Conservation (phyloP, 2,329 filamentous ascomycete species). For the Grosmannia serpens region DNA sequence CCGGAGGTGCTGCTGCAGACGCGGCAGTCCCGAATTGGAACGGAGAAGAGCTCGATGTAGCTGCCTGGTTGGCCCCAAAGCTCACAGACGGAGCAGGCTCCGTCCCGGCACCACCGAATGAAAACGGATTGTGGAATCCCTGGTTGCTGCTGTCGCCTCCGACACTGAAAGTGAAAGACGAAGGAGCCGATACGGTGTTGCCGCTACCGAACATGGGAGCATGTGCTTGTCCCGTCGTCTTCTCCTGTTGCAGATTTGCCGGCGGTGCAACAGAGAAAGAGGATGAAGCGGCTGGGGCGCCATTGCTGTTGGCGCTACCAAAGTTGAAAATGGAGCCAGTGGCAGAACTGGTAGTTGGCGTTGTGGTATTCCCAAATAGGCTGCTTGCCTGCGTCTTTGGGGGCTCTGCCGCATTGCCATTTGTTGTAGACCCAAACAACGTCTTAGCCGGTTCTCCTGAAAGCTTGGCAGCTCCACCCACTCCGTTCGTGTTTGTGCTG, state of each 20-base stretch:
- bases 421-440: conserved; percentile 5
- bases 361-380: conserved; percentile 5
- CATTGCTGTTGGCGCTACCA: neutral
- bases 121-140: conserved; percentile 29
- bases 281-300: neutral
- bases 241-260: neutral
- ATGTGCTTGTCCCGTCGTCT: neutral
- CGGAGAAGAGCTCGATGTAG: conserved; percentile 7
- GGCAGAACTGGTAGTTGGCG: neutral
- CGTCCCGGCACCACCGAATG: conserved; percentile 14
- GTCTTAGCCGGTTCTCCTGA: neutral
- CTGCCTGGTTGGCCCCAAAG: conserved; percentile 23
- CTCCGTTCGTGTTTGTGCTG: conserved; percentile 5
- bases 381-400: neutral
- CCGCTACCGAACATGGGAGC: conserved; percentile 7
- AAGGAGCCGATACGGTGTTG: conserved; percentile 8
- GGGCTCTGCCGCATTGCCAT: neutral
- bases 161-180: conserved; percentile 28
- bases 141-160: conserved; percentile 17
- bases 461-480: neutral
- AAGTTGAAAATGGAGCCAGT: conserved; percentile 7
- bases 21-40: conserved; percentile 13
- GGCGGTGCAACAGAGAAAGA: conserved; percentile 9
- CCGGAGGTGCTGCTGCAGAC: neutral
- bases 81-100: conserved; percentile 21